Conservation (phyloP, 2,329 filamentous ascomycete species). For the Trichoderma simmonsii region DNA sequence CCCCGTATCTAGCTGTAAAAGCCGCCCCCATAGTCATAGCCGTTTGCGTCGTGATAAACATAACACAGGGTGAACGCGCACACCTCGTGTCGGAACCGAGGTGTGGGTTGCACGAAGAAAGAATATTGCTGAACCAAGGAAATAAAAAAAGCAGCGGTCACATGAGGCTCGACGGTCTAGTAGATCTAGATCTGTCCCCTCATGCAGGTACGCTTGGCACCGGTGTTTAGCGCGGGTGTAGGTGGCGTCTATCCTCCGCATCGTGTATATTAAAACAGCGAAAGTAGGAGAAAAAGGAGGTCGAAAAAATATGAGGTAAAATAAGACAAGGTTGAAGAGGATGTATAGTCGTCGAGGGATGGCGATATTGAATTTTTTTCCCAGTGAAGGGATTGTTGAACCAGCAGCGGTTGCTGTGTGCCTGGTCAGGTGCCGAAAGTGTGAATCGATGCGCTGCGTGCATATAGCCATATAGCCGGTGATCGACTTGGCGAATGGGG, state of each 20-base stretch:
- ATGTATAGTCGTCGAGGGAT: neutral
- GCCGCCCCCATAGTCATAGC: constrained; percentile 10
- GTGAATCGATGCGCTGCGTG: constrained; percentile 1
- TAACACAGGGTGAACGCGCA: constrained; percentile 1
- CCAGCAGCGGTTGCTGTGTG: neutral
- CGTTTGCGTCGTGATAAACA: constrained; percentile 15
- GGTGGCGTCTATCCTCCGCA: neutral
- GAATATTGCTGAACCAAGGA: neutral
- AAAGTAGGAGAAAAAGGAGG: neutral
- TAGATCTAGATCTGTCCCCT: constrained; percentile 10
- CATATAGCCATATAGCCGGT: constrained; percentile 6
- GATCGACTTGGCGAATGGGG: constrained; percentile 15
- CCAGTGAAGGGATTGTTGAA: neutral
- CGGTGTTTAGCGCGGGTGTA: neutral
- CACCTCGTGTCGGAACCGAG: neutral
- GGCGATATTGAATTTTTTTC: neutral
- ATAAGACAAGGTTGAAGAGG: neutral
- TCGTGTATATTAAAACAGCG: neutral
- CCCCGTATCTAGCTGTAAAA: constrained; percentile 5
- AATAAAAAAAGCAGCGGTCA: neutral
- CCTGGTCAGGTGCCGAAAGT: neutral
- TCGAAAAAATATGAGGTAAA: neutral
- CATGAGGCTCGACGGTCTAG: constrained; percentile 1
- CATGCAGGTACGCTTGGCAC: constrained; percentile 9
- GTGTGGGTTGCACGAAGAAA: neutral